These are phyloP conservation scores for Colletotrichum lentis DNA, from an alignment of 2,329 filamentous ascomycete species.

Conservation along the genomic window DNA sequence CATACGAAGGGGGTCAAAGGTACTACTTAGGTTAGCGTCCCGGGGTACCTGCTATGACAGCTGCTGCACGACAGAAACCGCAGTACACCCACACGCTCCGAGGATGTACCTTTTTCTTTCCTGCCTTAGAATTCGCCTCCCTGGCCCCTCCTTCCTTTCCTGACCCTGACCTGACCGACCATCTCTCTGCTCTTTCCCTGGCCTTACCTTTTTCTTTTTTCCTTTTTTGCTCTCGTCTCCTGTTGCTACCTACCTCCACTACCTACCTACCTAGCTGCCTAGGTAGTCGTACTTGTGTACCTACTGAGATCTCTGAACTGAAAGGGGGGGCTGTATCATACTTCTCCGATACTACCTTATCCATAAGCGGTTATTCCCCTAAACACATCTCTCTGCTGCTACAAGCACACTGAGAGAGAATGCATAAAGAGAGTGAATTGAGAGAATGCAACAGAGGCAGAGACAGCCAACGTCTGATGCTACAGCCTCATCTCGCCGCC, in stretches of 20 bases:
- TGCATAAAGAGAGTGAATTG: too few species aligned
- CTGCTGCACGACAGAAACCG: constrained; percentile 19
- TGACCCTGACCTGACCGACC: neutral
- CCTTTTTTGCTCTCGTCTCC: neutral
- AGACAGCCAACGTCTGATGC: neutral
- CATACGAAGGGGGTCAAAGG: neutral
- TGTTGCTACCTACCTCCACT: neutral
- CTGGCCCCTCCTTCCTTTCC: constrained; percentile 6
- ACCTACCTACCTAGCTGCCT: too few species aligned
- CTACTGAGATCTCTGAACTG: too few species aligned
- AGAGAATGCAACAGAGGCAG: neutral
- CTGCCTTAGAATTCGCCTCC: neutral
- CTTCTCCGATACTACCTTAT: neutral
- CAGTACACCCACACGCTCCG: constrained; percentile 8
- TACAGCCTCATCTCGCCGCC: neutral
- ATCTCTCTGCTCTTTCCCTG: neutral
- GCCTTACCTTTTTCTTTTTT: constrained; percentile 10
- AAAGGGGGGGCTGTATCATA: neutral
- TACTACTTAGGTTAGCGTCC: constrained; percentile 3
- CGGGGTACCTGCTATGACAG: constrained; percentile 17
- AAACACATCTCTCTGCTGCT: constrained; percentile 3
- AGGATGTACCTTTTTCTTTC: constrained; percentile 7
- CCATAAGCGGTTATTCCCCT: constrained; percentile 16
- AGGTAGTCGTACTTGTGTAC: too few species aligned
- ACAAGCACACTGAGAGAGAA: neutral